Percentiles rank a stretch among this genome's conserved stretches.
Conservation (phyloP, 805 yeast species). For the Suhomyces canberraensis region DNA sequence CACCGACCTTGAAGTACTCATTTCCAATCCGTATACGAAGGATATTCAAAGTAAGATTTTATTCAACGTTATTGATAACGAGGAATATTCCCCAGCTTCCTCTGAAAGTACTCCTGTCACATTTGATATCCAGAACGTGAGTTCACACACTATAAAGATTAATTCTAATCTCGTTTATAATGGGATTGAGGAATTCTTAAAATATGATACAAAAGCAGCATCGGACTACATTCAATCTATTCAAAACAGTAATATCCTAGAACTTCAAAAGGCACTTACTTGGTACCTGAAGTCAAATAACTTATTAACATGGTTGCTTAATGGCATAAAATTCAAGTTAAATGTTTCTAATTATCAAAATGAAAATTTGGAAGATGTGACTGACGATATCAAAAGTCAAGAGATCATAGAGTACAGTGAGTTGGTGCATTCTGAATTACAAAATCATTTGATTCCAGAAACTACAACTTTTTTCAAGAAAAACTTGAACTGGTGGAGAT, state of each 20-base stretch:
- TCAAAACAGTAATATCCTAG: slow-evolving; percentile 35
- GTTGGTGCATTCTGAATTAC: slow-evolving; percentile 35
- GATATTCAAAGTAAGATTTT: slow-evolving; percentile 21
- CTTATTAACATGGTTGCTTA: slow-evolving; percentile 20
- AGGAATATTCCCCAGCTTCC: slow-evolving; percentile 35
- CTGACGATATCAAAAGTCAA: slow-evolving; percentile 18
- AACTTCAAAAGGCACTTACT: slow-evolving; percentile 28
- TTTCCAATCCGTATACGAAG: slow-evolving; percentile 10
- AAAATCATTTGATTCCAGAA: slow-evolving; percentile 29
- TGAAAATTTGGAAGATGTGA: slow-evolving; percentile 14
- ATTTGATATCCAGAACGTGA: slow-evolving; percentile 13
- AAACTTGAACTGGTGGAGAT: slow-evolving; percentile 39
- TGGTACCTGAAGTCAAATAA: slow-evolving; percentile 24
- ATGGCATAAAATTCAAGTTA: slow-evolving; percentile 12
- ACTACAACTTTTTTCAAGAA: slow-evolving; percentile 27
- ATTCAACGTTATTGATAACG: slow-evolving; percentile 37
- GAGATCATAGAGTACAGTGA: slow-evolving; percentile 28
- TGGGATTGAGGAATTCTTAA: slow-evolving; percentile 30
- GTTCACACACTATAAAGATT: slow-evolving; percentile 30
- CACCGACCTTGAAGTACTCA: slow-evolving; percentile 14
- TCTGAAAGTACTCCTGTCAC: slow-evolving; percentile 27
- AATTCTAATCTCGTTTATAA: slow-evolving; percentile 22
- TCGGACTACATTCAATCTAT: slow-evolving; percentile 26
- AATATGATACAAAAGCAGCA: slow-evolving; percentile 31
- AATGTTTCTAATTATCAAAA: slow-evolving; percentile 13